Percentiles rank a stretch among this genome's conserved stretches.
phyloP scores from a whole-genome alignment of 1,284 basidiomycete species.

The Anthracocystis panici-leucophaei region DNA sequence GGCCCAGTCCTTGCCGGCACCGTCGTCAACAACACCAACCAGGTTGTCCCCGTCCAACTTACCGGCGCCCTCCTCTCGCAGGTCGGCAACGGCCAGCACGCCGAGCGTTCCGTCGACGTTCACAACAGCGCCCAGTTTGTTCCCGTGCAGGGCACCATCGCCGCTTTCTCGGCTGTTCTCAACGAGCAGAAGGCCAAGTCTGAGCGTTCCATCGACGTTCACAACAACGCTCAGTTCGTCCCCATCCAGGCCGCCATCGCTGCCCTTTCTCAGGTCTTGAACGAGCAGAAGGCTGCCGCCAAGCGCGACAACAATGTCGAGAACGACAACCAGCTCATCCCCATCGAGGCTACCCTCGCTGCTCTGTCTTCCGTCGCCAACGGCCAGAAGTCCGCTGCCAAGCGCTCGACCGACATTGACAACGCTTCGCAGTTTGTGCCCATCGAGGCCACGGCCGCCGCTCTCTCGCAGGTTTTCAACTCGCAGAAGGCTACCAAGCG shows the following conservation, averaged over 20 bases:
- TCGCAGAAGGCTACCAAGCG: conserved; percentile 27
- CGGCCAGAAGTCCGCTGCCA: conserved; percentile 15
- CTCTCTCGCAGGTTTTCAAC: conserved; percentile 39
- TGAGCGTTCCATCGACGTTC: conserved; percentile 23
- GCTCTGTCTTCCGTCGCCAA: conserved; percentile 35
- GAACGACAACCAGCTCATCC: conserved; percentile 40
- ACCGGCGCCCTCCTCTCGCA: conserved; percentile 40
- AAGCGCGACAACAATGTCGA: conserved; percentile 34
- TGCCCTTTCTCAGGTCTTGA: conserved; percentile 40
- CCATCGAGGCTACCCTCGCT: conserved; percentile 41
- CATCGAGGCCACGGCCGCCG: conserved; percentile 25
- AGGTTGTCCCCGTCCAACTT: conserved; percentile 44
- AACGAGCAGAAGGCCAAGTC: conserved; percentile 28
- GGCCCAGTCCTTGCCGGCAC: conserved; percentile 38
- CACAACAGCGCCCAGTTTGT: conserved; percentile 44
- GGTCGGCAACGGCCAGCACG: conserved; percentile 44
- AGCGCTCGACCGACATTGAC: conserved; percentile 15
- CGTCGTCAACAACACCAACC: conserved; percentile 43
- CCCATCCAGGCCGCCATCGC: conserved; percentile 44
- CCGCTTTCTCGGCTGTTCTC: conserved; percentile 29
- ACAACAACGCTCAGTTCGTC: conserved; percentile 32
- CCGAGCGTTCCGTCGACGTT: conserved; percentile 35
- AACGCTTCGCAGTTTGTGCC: conserved; percentile 33
- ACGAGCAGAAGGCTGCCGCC: conserved; percentile 28
- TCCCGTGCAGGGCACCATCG: conserved; percentile 37